A percentile compares a stretch with the other conserved stretches of the same genome.
phyloP scores from a whole-genome alignment of 2,329 filamentous ascomycete genomes.

The Talaromyces pinophilus region DNA sequence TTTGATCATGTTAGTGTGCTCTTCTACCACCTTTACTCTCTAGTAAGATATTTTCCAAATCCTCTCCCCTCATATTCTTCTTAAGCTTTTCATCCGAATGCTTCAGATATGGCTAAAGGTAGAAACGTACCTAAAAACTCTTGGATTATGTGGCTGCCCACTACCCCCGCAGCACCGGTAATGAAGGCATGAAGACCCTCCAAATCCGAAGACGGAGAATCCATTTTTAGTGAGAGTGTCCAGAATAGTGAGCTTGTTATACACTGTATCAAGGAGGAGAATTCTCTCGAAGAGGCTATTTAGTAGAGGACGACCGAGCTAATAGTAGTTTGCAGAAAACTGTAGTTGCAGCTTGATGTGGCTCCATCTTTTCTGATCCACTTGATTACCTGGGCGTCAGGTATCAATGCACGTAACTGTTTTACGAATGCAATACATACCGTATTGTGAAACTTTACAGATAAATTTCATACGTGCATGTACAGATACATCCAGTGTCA shows the following conservation, averaged over 20 bases:
- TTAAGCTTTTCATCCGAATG: too few species aligned
- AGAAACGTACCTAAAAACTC: constrained; percentile 54
- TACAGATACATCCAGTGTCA: neutral
- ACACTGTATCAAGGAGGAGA: neutral
- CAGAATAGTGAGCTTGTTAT: neutral
- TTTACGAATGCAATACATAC: neutral
- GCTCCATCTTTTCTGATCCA: neutral
- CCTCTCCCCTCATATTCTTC: neutral
- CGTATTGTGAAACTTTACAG: constrained; percentile 3
- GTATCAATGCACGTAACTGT: neutral
- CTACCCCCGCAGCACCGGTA: constrained; percentile 55
- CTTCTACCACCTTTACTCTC: neutral
- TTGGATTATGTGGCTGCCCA: constrained; percentile 53
- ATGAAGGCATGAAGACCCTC: constrained; percentile 56
- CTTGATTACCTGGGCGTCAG: neutral
- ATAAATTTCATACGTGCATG: neutral
- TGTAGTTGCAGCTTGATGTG: neutral
- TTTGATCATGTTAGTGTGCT: neutral
- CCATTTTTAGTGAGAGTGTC: neutral
- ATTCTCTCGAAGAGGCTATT: neutral
- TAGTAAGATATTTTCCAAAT: neutral
- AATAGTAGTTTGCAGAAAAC: neutral
- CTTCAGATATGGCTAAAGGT: neutral
- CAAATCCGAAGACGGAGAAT: constrained; percentile 32
- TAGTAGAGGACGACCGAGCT: too few species aligned